Percentiles rank a stretch among this genome's conserved stretches.
Conservation (phyloP, 352 stramenopile species). For the Pythium vanterpoolii region DNA sequence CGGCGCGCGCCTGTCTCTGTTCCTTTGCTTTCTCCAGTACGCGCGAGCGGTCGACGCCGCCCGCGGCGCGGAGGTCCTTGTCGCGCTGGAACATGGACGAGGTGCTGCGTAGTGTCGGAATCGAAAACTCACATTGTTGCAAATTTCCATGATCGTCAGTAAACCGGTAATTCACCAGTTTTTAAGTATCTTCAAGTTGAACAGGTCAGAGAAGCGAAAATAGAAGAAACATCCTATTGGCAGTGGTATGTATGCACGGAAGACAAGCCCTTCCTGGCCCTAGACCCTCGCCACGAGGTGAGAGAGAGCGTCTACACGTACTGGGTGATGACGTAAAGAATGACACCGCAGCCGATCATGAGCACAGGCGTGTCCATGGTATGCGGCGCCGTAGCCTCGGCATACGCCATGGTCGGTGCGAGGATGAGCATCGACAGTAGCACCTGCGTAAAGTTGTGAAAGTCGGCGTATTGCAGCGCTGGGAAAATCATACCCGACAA, state of each 20-base stretch:
- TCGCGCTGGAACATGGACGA: constrained; percentile 52
- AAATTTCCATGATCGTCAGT: not conserved
- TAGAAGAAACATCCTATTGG: too few relatives aligned
- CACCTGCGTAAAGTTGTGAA: constrained; percentile 77
- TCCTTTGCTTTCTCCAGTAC: constrained; percentile 54
- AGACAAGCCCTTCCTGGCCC: not conserved
- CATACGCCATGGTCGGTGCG: constrained; percentile 79
- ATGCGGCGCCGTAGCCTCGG: constrained; percentile 75
- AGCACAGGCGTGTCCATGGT: constrained; percentile 85
- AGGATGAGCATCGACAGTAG: constrained; percentile 74
- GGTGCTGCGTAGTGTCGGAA: not conserved
- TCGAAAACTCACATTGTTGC: not conserved
- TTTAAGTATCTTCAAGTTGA: too few relatives aligned
- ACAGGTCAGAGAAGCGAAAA: too few relatives aligned
- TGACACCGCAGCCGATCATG: constrained; percentile 73
- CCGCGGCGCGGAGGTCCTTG: constrained; percentile 35
- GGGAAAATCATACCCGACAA: constrained; percentile 75
- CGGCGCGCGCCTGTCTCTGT: constrained; percentile 39
- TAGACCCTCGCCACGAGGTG: too few relatives aligned
- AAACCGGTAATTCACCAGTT: too few relatives aligned
- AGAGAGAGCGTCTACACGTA: constrained; percentile 34
- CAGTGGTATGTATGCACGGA: not conserved
- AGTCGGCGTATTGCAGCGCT: constrained; percentile 70
- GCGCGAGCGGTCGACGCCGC: constrained; percentile 37
- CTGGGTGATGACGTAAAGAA: constrained; percentile 77